Evolutionary conservation across 2,329 filamentous ascomycete genomes (phyloP).

Genomic region (Pyrenophora seminiperda): DNA sequence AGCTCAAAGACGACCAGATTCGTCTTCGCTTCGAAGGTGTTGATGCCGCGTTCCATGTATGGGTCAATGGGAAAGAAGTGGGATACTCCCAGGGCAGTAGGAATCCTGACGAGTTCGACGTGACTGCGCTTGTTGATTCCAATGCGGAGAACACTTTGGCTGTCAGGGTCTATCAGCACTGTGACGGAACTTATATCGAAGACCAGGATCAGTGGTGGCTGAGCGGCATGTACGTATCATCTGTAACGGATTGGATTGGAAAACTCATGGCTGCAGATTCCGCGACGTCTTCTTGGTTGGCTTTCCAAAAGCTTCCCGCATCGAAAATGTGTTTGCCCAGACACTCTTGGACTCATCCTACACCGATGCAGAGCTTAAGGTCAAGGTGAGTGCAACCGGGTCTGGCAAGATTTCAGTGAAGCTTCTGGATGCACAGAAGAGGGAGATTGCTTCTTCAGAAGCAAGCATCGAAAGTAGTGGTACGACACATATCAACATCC

Average conservation of each 20-base stretch:
- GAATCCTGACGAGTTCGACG: slow-evolving; percentile 72
- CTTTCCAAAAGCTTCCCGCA: slow-evolving; percentile 57
- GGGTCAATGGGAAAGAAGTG: slow-evolving; percentile 66
- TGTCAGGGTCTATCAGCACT: slow-evolving; percentile 73
- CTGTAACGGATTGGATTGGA: background rate
- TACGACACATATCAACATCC: slow-evolving; percentile 43
- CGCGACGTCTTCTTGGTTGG: slow-evolving; percentile 67
- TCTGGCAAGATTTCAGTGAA: slow-evolving; percentile 51
- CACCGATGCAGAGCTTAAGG: slow-evolving; percentile 56
- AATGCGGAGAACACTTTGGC: slow-evolving; percentile 60
- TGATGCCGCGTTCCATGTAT: slow-evolving; percentile 72
- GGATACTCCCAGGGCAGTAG: slow-evolving; percentile 72
- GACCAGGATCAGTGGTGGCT: slow-evolving; percentile 73
- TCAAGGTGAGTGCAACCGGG: slow-evolving; percentile 53
- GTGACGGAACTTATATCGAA: slow-evolving; percentile 71
- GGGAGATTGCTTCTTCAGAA: slow-evolving; percentile 19
- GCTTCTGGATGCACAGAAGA: slow-evolving; percentile 52
- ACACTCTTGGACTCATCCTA: slow-evolving; percentile 60
- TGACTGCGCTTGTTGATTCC: slow-evolving; percentile 58
- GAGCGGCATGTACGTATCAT: slow-evolving; percentile 53
- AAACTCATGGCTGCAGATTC: slow-evolving; percentile 58
- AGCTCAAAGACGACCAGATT: slow-evolving; percentile 60
- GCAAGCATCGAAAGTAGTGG: slow-evolving; percentile 21
- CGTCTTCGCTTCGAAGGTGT: slow-evolving; percentile 73
- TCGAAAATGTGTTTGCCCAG: slow-evolving; percentile 65